A percentile compares a stretch with the other conserved stretches of the same genome.
Conservation (phyloP, 306 rosid species). For the Cicer judaicum region DNA sequence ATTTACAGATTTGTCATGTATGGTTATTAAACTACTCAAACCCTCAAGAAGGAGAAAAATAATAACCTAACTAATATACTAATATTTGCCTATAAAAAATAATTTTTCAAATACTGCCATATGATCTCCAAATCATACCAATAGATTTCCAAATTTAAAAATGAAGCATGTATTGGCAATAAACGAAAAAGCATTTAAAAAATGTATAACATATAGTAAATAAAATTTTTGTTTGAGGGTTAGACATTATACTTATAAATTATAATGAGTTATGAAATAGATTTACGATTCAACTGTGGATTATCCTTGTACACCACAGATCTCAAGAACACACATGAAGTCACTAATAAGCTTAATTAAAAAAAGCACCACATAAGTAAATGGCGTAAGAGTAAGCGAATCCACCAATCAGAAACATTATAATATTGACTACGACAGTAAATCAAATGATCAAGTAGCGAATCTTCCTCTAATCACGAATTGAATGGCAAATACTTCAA, state of each 20-base stretch:
- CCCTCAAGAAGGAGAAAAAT: too few species aligned
- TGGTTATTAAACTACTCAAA: neutral
- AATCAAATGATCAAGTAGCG: neutral
- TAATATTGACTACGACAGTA: neutral
- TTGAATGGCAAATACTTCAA: neutral
- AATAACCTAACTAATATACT: too few species aligned
- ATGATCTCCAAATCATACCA: neutral
- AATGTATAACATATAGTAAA: neutral
- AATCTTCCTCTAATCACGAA: constrained; percentile 3
- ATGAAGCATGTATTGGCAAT: neutral
- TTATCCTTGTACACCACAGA: neutral
- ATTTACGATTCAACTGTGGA: constrained; percentile 17
- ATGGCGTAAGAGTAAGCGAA: neutral
- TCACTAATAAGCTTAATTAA: neutral
- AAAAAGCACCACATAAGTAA: neutral
- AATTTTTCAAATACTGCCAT: neutral
- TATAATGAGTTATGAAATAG: neutral
- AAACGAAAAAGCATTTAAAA: neutral
- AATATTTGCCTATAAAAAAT: too few species aligned
- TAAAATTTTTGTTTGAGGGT: neutral
- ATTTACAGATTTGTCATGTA: neutral
- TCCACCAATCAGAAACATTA: neutral
- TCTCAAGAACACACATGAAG: constrained; percentile 18
- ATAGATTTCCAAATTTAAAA: constrained; percentile 14
- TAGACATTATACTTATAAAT: neutral